These are phyloP conservation scores for Thielaviopsis ethacetica DNA, from an alignment of 2,329 filamentous ascomycete genomes.

Conservation along the genomic window DNA sequence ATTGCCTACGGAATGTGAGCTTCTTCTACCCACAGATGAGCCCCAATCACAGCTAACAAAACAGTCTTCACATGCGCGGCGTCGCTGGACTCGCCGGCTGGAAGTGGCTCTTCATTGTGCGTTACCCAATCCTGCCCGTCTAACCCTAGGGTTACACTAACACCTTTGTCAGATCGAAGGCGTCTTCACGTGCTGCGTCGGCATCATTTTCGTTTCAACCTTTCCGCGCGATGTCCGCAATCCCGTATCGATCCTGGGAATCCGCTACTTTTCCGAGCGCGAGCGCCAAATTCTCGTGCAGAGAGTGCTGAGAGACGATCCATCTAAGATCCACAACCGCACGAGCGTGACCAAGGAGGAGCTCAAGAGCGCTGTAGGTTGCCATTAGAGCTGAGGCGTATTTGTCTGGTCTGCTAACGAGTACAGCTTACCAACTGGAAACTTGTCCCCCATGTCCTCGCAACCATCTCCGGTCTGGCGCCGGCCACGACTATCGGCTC, in stretches of 20 bases:
- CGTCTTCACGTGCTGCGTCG: conserved; percentile 21
- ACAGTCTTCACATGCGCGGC: conserved; percentile 20
- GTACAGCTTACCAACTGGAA: conserved; percentile 22
- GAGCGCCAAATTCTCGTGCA: conserved; percentile 21
- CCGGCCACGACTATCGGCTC: conserved; percentile 17
- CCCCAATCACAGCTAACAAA: not conserved
- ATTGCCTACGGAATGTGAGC: conserved; percentile 23
- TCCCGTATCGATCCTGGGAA: conserved; percentile 18
- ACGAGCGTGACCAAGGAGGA: conserved; percentile 19
- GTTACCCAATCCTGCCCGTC: not conserved
- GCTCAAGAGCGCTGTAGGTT: conserved; percentile 20
- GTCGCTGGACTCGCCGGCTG: conserved; percentile 18
- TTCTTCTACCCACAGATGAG: too few species aligned
- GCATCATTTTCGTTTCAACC: conserved; percentile 18
- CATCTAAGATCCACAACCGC: conserved; percentile 19
- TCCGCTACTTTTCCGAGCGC: conserved; percentile 20
- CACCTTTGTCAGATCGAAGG: conserved; percentile 19
- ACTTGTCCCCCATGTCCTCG: conserved; percentile 20
- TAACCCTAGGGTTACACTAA: not conserved
- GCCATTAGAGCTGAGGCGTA: not conserved
- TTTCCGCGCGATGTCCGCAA: conserved; percentile 18
- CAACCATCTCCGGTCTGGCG: conserved; percentile 18
- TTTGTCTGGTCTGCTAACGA: conserved; percentile 2
- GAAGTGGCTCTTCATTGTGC: conserved; percentile 21
- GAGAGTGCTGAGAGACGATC: conserved; percentile 21